Evolutionary conservation across 2,329 filamentous ascomycete genomes (phyloP).

Genomic region (Diaporthe helianthi): DNA sequence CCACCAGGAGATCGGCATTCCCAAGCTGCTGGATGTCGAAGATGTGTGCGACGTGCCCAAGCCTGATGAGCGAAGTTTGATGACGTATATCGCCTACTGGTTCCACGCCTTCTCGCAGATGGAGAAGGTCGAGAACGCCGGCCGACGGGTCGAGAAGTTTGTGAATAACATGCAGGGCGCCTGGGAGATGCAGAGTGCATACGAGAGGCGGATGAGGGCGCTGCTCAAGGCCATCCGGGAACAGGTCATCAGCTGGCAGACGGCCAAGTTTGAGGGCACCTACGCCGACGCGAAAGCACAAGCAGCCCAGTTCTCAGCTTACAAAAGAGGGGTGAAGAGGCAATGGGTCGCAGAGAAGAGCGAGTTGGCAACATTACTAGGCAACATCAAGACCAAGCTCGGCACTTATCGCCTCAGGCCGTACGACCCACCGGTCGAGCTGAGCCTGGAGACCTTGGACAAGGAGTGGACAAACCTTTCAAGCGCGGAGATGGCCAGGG

Average conservation of each 20-base stretch:
- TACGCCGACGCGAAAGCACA: conserved; percentile 93
- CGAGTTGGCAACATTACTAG: conserved; percentile 87
- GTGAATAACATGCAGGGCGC: conserved; percentile 98
- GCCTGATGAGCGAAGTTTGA: conserved; percentile 93
- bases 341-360: conserved; percentile 98
- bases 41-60: conserved; percentile 97
- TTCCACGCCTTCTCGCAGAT: conserved; percentile 99
- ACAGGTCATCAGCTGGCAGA: conserved; percentile 79
- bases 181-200: conserved; percentile 99
- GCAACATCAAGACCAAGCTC: conserved; percentile 98
- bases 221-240: conserved; percentile 76
- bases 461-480: conserved; percentile 81
- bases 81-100: conserved; percentile 99
- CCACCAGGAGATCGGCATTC: conserved; percentile 94
- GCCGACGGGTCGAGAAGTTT: conserved; percentile 95
- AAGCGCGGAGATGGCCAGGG: conserved; percentile 83
- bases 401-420: conserved; percentile 91
- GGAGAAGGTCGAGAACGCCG: conserved; percentile 98
- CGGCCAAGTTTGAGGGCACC: conserved; percentile 85
- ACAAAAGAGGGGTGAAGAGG: conserved; percentile 90
- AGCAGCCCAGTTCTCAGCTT: conserved; percentile 79
- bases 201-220: conserved; percentile 87
- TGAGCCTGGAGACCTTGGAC: conserved; percentile 84
- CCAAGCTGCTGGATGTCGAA: conserved; percentile 93
- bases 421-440: conserved; percentile 86